These are phyloP conservation scores for Hymenoscyphus fraxineus DNA, from an alignment of 2,329 filamentous ascomycete genomes.

Conservation along the genomic window DNA sequence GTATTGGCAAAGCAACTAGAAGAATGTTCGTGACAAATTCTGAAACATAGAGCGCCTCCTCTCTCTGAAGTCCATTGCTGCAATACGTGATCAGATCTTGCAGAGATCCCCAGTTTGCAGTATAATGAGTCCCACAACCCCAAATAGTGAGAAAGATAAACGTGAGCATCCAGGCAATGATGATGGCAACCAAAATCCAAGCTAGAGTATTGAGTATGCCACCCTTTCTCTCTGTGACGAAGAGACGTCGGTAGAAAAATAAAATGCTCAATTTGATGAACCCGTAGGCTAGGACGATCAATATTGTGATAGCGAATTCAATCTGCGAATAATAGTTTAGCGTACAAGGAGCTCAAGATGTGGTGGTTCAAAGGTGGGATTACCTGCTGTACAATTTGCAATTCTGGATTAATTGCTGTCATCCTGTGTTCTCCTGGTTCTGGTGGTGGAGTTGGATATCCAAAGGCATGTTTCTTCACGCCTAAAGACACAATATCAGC, in stretches of 20 bases:
- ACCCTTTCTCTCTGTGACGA: not conserved
- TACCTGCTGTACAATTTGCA: slow-evolving; percentile 1
- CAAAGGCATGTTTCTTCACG: slow-evolving; percentile 1
- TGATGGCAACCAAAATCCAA: slow-evolving; percentile 10
- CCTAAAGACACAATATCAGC: not conserved
- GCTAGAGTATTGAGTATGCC: slow-evolving; percentile 6
- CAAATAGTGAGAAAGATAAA: slow-evolving; percentile 13
- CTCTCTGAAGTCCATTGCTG: not conserved
- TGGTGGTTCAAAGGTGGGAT: not conserved
- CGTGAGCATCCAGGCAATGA: slow-evolving; percentile 5
- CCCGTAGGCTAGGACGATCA: slow-evolving; percentile 10
- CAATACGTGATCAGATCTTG: not conserved
- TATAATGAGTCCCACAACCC: slow-evolving; percentile 10
- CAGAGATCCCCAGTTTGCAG: not conserved
- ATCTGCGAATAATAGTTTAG: not conserved
- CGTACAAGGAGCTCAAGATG: not conserved
- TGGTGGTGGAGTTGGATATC: slow-evolving; percentile 1
- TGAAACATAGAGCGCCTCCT: slow-evolving; percentile 9
- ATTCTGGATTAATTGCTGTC: slow-evolving; percentile 4
- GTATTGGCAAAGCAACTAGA: slow-evolving; percentile 6
- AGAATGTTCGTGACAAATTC: slow-evolving; percentile 9
- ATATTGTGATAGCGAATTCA: slow-evolving; percentile 5
- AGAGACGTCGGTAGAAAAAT: slow-evolving; percentile 10
- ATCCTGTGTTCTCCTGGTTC: not conserved
- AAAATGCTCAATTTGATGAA: slow-evolving; percentile 15